Conservation (phyloP, 1,284 basidiomycete genomes). For the Sphaerobolus stellatus region DNA sequence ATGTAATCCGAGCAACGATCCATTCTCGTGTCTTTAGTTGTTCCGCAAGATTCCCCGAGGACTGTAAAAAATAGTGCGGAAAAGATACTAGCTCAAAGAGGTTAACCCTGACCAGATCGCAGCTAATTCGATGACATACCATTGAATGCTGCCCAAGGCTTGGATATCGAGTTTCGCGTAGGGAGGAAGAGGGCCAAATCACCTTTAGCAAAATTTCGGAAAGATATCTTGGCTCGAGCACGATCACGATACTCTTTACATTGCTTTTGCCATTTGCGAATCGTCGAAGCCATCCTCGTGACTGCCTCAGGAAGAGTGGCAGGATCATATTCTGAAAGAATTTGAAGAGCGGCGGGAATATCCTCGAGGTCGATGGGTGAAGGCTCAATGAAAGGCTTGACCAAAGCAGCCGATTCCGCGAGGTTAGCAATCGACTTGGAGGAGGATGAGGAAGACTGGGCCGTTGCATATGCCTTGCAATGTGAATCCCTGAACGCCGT, state of each 20-base stretch:
- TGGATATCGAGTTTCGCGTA: slow-evolving; percentile 87
- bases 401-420: slow-evolving; percentile 46
- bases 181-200: slow-evolving; percentile 95
- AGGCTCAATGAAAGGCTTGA: slow-evolving; percentile 61
- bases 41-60: slow-evolving; percentile 80
- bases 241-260: slow-evolving; percentile 92
- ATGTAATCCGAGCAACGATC: slow-evolving; percentile 91
- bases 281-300: slow-evolving; percentile 76
- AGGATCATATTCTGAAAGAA: slow-evolving; percentile 74
- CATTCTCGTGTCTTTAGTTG: slow-evolving; percentile 86
- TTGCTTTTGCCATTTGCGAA: slow-evolving; percentile 95
- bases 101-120: background rate
- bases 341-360: slow-evolving; percentile 63
- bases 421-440: slow-evolving; percentile 33
- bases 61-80: slow-evolving; percentile 95
- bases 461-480: slow-evolving; percentile 64
- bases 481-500: slow-evolving; percentile 72
- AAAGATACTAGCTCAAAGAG: slow-evolving; percentile 71
- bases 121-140: slow-evolving; percentile 45
- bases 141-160: slow-evolving; percentile 98
- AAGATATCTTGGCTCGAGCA: slow-evolving; percentile 90
- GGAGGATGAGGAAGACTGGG: slow-evolving; percentile 51
- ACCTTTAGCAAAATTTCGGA: slow-evolving; percentile 88
- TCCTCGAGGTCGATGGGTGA: slow-evolving; percentile 73
- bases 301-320: slow-evolving; percentile 82